Evolutionary conservation across 2,329 filamentous ascomycete species (phyloP).

Genomic region (Escovopsis weberi): DNA sequence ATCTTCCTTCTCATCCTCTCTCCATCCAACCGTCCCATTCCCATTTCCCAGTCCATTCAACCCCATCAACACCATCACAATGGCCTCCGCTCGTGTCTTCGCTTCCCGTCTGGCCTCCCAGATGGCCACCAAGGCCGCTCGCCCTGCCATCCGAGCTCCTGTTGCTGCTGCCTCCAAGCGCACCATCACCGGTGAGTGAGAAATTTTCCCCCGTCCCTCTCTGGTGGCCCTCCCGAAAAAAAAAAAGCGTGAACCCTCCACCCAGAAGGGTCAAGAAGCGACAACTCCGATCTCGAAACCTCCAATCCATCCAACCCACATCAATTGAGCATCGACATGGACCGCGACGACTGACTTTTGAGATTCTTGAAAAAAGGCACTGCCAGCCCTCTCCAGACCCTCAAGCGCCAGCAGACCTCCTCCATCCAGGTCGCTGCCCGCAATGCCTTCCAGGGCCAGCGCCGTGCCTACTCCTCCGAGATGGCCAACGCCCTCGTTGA

Average conservation of each 20-base stretch:
- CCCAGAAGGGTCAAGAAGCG: neutral
- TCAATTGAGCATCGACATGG: constrained; percentile 13
- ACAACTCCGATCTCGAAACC: neutral
- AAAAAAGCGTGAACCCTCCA: too few relatives aligned
- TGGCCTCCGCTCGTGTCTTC: constrained; percentile 67
- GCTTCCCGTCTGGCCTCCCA: constrained; percentile 63
- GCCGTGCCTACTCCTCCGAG: constrained; percentile 75
- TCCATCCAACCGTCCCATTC: constrained; percentile 11
- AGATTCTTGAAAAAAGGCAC: constrained; percentile 26
- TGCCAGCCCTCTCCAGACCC: constrained; percentile 53
- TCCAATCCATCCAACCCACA: constrained; percentile 10
- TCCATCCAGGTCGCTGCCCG: constrained; percentile 51
- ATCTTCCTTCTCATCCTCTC: constrained; percentile 19
- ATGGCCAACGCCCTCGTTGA: constrained; percentile 79
- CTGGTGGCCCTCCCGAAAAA: too few relatives aligned
- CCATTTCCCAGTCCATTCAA: constrained; percentile 13
- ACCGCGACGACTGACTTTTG: constrained; percentile 17
- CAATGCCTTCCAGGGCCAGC: constrained; percentile 49
- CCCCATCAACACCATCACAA: constrained; percentile 43
- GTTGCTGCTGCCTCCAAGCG: constrained; percentile 56
- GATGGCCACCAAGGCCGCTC: constrained; percentile 65
- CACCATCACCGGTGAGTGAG: constrained; percentile 55
- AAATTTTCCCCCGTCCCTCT: constrained; percentile 9
- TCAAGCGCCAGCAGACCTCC: constrained; percentile 59
- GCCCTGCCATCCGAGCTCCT: constrained; percentile 55